Conservation (phyloP, 2,329 filamentous ascomycete species). For the Fusarium pseudograminearum region DNA sequence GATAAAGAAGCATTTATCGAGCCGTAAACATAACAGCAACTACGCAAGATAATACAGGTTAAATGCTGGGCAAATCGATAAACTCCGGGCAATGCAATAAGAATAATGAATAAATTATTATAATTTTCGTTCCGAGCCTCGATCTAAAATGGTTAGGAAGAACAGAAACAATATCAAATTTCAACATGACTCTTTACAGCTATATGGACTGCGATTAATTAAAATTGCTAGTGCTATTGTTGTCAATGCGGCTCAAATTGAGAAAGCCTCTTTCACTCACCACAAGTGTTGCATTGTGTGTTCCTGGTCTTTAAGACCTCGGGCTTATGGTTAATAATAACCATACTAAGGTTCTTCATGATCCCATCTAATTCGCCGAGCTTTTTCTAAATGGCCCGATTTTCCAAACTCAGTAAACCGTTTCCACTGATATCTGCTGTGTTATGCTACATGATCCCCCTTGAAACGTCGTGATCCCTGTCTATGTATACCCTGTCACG, state of each 20-base stretch:
- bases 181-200: background rate
- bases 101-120: background rate
- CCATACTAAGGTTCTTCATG: background rate
- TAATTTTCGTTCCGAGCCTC: background rate
- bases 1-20: no score
- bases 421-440: background rate
- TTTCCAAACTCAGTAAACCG: constrained; percentile 2
- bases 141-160: background rate
- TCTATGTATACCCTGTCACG: background rate
- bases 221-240: background rate
- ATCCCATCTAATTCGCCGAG: background rate
- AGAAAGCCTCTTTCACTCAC: background rate
- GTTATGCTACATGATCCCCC: background rate
- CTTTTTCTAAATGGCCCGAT: background rate
- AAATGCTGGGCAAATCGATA: background rate
- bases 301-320: background rate
- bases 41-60: background rate
- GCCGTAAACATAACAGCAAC: no score
- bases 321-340: constrained; percentile 8
- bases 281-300: background rate
- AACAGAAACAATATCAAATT: background rate
- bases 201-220: background rate
- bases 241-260: background rate
- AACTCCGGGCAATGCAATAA: background rate
- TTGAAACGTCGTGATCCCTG: background rate